phyloP scores from a whole-genome alignment of 805 yeast genomes.

The Suhomyces kilbournensis region DNA sequence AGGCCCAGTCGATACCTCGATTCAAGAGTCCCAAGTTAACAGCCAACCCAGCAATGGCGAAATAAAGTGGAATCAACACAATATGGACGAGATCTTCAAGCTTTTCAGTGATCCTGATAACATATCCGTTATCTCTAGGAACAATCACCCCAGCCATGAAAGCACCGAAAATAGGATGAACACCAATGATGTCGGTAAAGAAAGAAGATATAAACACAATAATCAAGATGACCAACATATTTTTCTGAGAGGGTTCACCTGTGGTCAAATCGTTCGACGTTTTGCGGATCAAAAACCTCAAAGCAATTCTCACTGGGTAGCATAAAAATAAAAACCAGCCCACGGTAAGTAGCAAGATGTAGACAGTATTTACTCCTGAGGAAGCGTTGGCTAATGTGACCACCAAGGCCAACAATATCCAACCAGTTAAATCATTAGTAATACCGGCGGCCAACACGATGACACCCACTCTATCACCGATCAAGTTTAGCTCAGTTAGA shows the following conservation, averaged over 20 bases:
- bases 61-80: slow-evolving; percentile 71
- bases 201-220: slow-evolving; percentile 66
- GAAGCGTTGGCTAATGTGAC: slow-evolving; percentile 75
- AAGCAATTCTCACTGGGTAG: slow-evolving; percentile 52
- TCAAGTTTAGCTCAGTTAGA: slow-evolving; percentile 65
- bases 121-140: slow-evolving; percentile 75
- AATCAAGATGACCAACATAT: slow-evolving; percentile 53
- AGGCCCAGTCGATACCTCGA: slow-evolving; percentile 75
- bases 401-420: slow-evolving; percentile 74
- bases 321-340: slow-evolving; percentile 68
- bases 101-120: slow-evolving; percentile 64
- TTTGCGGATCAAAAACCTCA: slow-evolving; percentile 44
- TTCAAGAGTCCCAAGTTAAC: slow-evolving; percentile 64
- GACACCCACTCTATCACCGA: slow-evolving; percentile 68
- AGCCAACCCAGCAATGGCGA: slow-evolving; percentile 74
- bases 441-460: slow-evolving; percentile 81
- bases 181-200: slow-evolving; percentile 81
- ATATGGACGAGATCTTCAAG: slow-evolving; percentile 76
- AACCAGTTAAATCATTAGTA: slow-evolving; percentile 73
- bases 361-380: slow-evolving; percentile 64
- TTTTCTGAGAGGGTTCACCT: slow-evolving; percentile 60
- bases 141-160: slow-evolving; percentile 73
- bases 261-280: slow-evolving; percentile 54
- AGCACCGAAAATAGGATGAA: slow-evolving; percentile 84
- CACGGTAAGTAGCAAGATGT: slow-evolving; percentile 59